Conservation (phyloP, 495 filamentous ascomycete genomes). For the Annulohypoxylon moriforme region DNA sequence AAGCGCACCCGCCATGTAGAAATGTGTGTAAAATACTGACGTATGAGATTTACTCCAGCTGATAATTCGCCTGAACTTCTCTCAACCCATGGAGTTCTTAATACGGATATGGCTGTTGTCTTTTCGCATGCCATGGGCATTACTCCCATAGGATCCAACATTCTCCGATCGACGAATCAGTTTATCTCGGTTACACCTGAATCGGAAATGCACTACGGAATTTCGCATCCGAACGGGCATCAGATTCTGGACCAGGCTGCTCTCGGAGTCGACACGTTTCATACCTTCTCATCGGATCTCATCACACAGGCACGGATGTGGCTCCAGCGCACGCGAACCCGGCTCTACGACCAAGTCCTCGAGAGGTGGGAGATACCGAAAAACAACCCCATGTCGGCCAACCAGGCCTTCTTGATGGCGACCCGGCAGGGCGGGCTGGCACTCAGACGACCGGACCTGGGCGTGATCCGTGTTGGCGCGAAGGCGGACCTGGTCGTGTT, state of each 20-base stretch:
- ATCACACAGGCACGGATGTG: slow-evolving; percentile 55
- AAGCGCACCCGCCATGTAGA: slow-evolving; percentile 18
- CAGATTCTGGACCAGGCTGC: slow-evolving; percentile 51
- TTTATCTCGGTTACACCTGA: slow-evolving; percentile 57
- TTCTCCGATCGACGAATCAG: slow-evolving; percentile 51
- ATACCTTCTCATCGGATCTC: slow-evolving; percentile 50
- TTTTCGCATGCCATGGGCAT: slow-evolving; percentile 55
- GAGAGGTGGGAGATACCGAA: slow-evolving; percentile 51
- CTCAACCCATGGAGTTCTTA: slow-evolving; percentile 45
- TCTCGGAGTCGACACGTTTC: slow-evolving; percentile 52
- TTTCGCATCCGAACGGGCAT: slow-evolving; percentile 45
- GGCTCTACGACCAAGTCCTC: slow-evolving; percentile 51
- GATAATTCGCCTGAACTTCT: slow-evolving; percentile 51
- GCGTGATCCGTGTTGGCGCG: slow-evolving; percentile 56
- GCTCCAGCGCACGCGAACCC: slow-evolving; percentile 50
- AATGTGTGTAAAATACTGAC: slow-evolving; percentile 11
- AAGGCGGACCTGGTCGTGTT: slow-evolving; percentile 66
- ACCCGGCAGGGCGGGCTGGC: slow-evolving; percentile 61
- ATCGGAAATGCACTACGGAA: slow-evolving; percentile 55
- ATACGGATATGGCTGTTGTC: slow-evolving; percentile 53
- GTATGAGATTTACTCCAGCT: slow-evolving; percentile 20
- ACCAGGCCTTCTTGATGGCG: slow-evolving; percentile 63
- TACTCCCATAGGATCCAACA: slow-evolving; percentile 37
- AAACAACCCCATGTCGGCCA: slow-evolving; percentile 57
- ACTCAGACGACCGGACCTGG: slow-evolving; percentile 58